phyloP scores from a whole-genome alignment of 2,329 filamentous ascomycete genomes.

The Aspergillus sp. region DNA sequence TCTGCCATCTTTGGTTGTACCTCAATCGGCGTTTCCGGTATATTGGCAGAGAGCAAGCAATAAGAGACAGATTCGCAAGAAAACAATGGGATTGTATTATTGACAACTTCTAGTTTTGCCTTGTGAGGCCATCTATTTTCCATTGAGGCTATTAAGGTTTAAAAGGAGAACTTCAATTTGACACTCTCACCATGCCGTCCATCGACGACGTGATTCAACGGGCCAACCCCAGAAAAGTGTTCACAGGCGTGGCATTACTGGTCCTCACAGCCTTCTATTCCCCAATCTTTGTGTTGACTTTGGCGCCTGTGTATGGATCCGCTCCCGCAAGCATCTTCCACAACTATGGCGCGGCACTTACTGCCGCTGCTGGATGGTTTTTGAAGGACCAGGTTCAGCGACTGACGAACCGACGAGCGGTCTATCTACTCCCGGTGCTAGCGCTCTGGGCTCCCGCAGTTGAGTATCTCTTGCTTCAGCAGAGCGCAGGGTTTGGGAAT shows the following conservation, averaged over 20 bases:
- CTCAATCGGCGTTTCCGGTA: too few relatives aligned
- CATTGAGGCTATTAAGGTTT: neutral
- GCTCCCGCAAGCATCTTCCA: conserved; percentile 72
- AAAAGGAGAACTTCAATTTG: neutral
- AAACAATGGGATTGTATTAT: neutral
- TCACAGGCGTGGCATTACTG: conserved; percentile 26
- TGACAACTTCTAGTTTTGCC: conserved; percentile 1
- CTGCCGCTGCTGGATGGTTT: conserved; percentile 66
- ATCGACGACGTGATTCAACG: conserved; percentile 17
- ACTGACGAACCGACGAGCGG: conserved; percentile 44
- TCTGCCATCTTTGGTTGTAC: neutral
- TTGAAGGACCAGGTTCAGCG: conserved; percentile 50
- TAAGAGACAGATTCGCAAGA: neutral
- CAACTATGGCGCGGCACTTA: conserved; percentile 56
- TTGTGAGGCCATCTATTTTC: neutral
- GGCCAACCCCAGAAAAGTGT: conserved; percentile 20
- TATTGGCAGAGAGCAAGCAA: too few relatives aligned
- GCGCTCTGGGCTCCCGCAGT: conserved; percentile 67
- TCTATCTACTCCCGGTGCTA: conserved; percentile 59
- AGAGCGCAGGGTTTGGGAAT: conserved; percentile 61
- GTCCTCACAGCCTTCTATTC: conserved; percentile 36
- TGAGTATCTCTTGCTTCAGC: conserved; percentile 64
- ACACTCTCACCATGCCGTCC: conserved; percentile 18
- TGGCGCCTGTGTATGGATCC: conserved; percentile 83
- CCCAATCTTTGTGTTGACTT: conserved; percentile 53